Percentiles rank a stretch among this genome's conserved stretches.
phyloP scores from a whole-genome alignment of 2,329 filamentous ascomycete genomes.

The Paecilomyces dactylethromorphus region DNA sequence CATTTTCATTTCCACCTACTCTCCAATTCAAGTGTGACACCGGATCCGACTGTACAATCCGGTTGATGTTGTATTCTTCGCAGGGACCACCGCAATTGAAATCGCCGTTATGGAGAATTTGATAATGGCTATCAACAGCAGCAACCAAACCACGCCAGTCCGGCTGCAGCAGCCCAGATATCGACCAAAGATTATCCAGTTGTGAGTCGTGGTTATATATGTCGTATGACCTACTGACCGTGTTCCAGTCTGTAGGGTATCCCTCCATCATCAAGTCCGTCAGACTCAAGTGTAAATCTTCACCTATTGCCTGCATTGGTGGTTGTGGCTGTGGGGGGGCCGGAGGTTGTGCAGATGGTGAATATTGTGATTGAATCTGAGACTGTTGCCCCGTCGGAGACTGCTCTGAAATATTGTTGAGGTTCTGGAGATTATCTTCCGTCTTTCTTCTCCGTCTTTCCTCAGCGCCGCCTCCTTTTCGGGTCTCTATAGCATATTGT shows the following conservation, averaged over 20 bases:
- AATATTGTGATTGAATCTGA: constrained; percentile 13
- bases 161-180: constrained; percentile 34
- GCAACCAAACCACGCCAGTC: constrained; percentile 39
- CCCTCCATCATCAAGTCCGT: constrained; percentile 30
- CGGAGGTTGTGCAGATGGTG: constrained; percentile 11
- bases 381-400: constrained; percentile 20
- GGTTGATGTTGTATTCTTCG: constrained; percentile 28
- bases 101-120: constrained; percentile 31
- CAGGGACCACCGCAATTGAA: constrained; percentile 24
- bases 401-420: constrained; percentile 12
- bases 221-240: constrained; percentile 29
- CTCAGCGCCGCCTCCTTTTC: constrained; percentile 39
- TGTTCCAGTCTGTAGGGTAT: constrained; percentile 33
- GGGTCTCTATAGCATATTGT: constrained; percentile 51
- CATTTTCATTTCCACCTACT: constrained; percentile 23
- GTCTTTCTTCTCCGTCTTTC: constrained; percentile 32
- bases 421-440: constrained; percentile 23
- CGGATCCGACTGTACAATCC: constrained; percentile 29
- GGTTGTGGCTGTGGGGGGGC: constrained; percentile 15
- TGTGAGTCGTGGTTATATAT: constrained; percentile 33
- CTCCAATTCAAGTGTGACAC: constrained; percentile 27
- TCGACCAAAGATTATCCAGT: constrained; percentile 34
- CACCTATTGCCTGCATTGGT: constrained; percentile 15
- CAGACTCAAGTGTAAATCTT: constrained; percentile 23
- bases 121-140: constrained; percentile 38